Conservation (phyloP, 2,329 filamentous ascomycete species). For the Apiospora arundinis region DNA sequence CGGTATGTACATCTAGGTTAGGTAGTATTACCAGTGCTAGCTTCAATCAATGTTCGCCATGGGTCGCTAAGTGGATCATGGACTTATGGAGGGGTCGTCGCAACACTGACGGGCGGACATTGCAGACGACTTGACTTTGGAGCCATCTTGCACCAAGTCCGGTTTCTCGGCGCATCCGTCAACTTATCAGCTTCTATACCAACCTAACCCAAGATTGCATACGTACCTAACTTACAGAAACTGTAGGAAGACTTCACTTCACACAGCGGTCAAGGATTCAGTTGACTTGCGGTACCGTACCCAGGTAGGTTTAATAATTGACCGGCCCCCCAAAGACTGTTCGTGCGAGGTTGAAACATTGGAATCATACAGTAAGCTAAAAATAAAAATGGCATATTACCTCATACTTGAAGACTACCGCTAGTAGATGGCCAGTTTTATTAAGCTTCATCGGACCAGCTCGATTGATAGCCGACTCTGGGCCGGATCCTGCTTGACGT, state of each 20-base stretch:
- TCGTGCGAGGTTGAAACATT: not conserved
- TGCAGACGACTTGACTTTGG: not conserved
- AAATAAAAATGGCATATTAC: conserved; percentile 9
- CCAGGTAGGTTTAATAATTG: not conserved
- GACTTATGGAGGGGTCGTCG: no score
- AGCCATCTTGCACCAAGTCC: not conserved
- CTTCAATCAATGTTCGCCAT: not conserved
- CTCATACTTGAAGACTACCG: not conserved
- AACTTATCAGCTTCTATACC: not conserved
- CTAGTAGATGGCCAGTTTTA: not conserved
- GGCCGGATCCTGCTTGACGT: not conserved
- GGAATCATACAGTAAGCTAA: not conserved
- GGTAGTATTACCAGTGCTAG: no score
- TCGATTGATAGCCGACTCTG: not conserved
- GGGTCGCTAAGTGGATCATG: not conserved
- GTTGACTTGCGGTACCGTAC: no score
- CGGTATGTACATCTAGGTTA: not conserved
- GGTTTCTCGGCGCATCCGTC: not conserved
- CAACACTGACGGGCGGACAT: not conserved
- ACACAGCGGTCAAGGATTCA: no score
- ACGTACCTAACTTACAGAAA: no score
- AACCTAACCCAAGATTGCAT: not conserved
- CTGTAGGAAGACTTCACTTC: no score
- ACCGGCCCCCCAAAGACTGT: not conserved
- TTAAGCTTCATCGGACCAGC: conserved; percentile 5